phyloP scores from a whole-genome alignment of 1,284 basidiomycete species.

The Athelia psychrophila region DNA sequence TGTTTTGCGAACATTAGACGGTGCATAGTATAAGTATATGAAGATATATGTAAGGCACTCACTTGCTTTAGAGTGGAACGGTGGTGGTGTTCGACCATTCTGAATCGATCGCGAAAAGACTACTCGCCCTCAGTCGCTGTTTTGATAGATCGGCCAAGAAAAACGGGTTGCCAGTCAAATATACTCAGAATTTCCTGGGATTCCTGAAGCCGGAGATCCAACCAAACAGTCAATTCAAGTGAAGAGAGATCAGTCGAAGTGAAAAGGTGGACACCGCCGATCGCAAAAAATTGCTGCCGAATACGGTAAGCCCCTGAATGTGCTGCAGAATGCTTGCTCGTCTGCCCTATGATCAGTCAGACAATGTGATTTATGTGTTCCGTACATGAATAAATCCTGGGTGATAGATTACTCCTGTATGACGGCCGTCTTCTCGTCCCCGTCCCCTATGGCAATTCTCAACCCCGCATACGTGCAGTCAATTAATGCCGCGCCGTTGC shows the following conservation, averaged over 20 bases:
- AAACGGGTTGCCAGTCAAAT: neutral
- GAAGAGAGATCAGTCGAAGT: too few relatives aligned
- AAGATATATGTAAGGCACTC: slow-evolving; percentile 9
- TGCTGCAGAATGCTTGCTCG: too few relatives aligned
- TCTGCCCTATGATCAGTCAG: too few relatives aligned
- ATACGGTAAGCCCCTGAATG: too few relatives aligned
- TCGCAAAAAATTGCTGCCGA: too few relatives aligned
- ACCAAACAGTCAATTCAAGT: too few relatives aligned
- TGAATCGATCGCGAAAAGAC: neutral
- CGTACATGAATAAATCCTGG: too few relatives aligned
- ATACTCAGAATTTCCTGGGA: neutral
- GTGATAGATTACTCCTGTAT: slow-evolving; percentile 56
- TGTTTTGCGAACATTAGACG: slow-evolving; percentile 22
- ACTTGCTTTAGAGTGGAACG: slow-evolving; percentile 86
- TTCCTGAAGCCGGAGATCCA: too few relatives aligned
- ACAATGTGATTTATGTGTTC: too few relatives aligned
- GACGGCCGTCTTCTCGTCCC: slow-evolving; percentile 49
- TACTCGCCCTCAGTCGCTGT: neutral
- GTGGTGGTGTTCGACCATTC: slow-evolving; percentile 56
- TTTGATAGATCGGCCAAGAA: neutral
- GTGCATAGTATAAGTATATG: too few relatives aligned
- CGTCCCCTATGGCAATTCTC: slow-evolving; percentile 62
- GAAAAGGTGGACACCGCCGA: too few relatives aligned
- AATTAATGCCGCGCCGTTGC: slow-evolving; percentile 79
- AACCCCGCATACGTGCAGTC: slow-evolving; percentile 83